Base-by-base conservation (phyloP, 371 early-diverging fungal species). In the Furculomyces boomerangus region DNA sequence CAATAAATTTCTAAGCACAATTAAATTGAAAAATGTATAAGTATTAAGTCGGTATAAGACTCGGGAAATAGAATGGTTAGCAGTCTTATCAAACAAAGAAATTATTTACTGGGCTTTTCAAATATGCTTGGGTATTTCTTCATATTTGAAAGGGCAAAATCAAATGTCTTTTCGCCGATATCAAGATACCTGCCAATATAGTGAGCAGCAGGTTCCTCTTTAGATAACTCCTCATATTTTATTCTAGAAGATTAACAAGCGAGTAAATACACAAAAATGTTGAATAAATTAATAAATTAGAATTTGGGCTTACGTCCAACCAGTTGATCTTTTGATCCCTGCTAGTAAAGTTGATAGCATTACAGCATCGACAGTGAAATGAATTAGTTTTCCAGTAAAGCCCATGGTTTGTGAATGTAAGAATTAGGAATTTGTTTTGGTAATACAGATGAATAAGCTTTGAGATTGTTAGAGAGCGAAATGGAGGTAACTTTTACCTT, bases 281-380 rank as follows among this genome's bases (percentile, higher is more conserved):
- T 10, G 16, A 35, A 43, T 43, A 16, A 43, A 43, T 13, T 5
- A 20, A 16, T 43, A 43, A 20, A 43, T 43, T 20, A 43, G 3
- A 13, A 35, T 10, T 13, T 8, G 16, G 16, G 25, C 70, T 70
- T 75, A 79, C 78, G 71, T 66, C 40, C 74, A 57, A 24, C 84
- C 87, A 1, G 84, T 72, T 56, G 79, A 76, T 57, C 82, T 72
- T 56, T 77, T 80, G 51, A 84, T 78, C 10, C 86, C 85, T 7
- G 87, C 87, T 50, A 86, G 73, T 16, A 75, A 76, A 18, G 84
- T 73, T 18, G 86, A 83, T 35, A 86, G 67, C 20, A 86, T 73
- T 32, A 79, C 72, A 27, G 82, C 77, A 64, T 86, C 86, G 29
- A 78, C 72, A 16, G 83, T 70, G 53, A 74, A 68, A 63, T 84